Base-by-base conservation (phyloP, 805 yeast genomes). In the Pichia insulana region DNA sequence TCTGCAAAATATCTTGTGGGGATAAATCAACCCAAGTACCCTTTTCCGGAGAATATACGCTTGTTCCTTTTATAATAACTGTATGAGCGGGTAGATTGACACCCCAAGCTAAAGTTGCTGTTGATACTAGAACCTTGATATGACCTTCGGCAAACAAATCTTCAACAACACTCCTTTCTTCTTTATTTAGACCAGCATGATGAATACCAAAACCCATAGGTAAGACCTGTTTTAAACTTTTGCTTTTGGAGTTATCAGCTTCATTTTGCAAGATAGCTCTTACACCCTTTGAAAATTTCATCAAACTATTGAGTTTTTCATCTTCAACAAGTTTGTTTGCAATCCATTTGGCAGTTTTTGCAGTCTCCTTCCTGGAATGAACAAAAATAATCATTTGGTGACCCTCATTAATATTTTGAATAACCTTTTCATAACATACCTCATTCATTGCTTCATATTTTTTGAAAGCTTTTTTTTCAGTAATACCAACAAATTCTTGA, bases 31-130 rank as follows among this genome's bases (percentile, higher is more conserved):
- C 78, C 97, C 97, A 90, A 7, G 74, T 64, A 42, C 97, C 95
- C 48, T 74, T 76, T 49, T 83, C 92, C 0, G 99, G 97, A 5
- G 92, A 83, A 54, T 94, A 92, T 0, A 88, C 80, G 54, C 86
- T 95, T 0, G 98, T 90, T 0, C 97, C 97, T 55, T 86, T 86
- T 48, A 88, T 84, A 22, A 88, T 80, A 26, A 88, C 97, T 0
- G 96, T 86, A 55, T 89, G 96, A 0, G 96, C 96, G 2, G 97
- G 97, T 43, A 88, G 69, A 57, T 88, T 88, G 27, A 88, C 96
- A 71, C 97, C 97, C 97, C 97, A 88, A 0, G 97, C 96, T 46
- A 88, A 71, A 0, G 97, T 88, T 0, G 96, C 95, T 2, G 97
- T 88, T 0, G 94, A 86, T 1, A 89, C 89, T 43, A 88, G 66